Conservation (phyloP, 805 yeast genomes). For the Maudiozyma barnettii region DNA sequence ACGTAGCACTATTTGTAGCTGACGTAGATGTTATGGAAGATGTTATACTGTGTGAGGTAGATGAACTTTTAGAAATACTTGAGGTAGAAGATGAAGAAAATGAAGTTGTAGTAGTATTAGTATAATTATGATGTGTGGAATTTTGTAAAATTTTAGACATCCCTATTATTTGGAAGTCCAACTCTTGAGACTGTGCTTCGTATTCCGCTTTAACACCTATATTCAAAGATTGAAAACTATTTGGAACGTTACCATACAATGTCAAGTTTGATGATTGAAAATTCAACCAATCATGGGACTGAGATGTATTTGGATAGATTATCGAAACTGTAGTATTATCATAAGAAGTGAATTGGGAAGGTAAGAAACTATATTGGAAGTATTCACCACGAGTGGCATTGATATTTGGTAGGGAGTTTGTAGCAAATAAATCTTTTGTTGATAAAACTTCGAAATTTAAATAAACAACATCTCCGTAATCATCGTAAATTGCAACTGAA, state of each 20-base stretch:
- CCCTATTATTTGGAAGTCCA: constrained; percentile 46
- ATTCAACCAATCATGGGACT: constrained; percentile 51
- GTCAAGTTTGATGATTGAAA: constrained; percentile 54
- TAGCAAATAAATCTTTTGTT: constrained; percentile 46
- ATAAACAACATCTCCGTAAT: constrained; percentile 49
- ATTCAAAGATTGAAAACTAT: constrained; percentile 32
- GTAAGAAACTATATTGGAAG: constrained; percentile 47
- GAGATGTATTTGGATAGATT: constrained; percentile 28
- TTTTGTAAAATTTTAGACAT: constrained; percentile 22
- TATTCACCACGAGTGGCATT: constrained; percentile 60
- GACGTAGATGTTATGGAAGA: constrained; percentile 26
- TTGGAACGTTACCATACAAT: constrained; percentile 58
- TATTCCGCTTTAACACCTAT: constrained; percentile 36
- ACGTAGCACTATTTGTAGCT: constrained; percentile 19
- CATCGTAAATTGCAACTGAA: constrained; percentile 49
- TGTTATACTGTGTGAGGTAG: constrained; percentile 27
- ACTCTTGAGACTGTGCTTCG: constrained; percentile 30
- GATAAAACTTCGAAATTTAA: constrained; percentile 50
- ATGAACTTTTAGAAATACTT: constrained; percentile 23
- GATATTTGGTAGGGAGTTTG: constrained; percentile 41
- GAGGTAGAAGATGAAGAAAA: constrained; percentile 12
- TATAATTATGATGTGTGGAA: constrained; percentile 4
- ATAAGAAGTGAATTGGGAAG: constrained; percentile 48
- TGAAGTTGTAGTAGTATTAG: constrained; percentile 2
- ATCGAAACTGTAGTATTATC: constrained; percentile 41